Base-by-base conservation (phyloP, 2,329 filamentous ascomycete species). In the Pleoardoris graminearum region DNA sequence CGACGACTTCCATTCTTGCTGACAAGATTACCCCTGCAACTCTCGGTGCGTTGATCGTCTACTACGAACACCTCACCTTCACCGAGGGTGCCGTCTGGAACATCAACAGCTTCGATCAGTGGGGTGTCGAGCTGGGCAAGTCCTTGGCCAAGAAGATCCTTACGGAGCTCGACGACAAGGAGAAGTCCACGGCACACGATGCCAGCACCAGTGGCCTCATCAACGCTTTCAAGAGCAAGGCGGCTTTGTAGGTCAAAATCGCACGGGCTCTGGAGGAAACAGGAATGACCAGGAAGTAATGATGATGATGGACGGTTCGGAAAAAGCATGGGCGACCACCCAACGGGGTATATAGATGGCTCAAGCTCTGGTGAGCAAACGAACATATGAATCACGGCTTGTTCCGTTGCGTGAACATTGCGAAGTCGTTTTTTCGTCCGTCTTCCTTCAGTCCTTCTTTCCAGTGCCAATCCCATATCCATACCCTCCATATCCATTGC, bases 21-120 rank as follows among this genome's bases (percentile, higher is more conserved):
- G 89, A 92, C 67, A 87, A 90, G 80, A 97, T 99, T 73, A 96
- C 94, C 16, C 94, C 94, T 7, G 90, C 87, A 37, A 91, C 96
- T 68, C 85, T 99, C 42, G 94, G 94, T 71, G 93, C 94, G 3
- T 79, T 99, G 66, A 99, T 99, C 67, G 93, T 91, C 61, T 99
- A 97, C 84, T 99, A 99, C 78, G 94, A 99, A 83, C 94, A 99
- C 79, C 79, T 97, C 57, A 97, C 94, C 51, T 99, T 99, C 77
- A 95, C 90, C 32, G 94, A 99, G 80, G 94, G 94, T 68, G 93
- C 92, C 47, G 82, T 99, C 73, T 99, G 94, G 94, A 96, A 97
- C 80, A 96, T 99, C 82, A 99, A 99, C 85, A 91, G 88, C 70
- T 99, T 97, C 73, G 94, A 99, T 79, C 94, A 99, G 82, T 99